Evolutionary conservation across 2,329 filamentous ascomycete genomes (phyloP).

Genomic region (Fragosphaeria purpurea): DNA sequence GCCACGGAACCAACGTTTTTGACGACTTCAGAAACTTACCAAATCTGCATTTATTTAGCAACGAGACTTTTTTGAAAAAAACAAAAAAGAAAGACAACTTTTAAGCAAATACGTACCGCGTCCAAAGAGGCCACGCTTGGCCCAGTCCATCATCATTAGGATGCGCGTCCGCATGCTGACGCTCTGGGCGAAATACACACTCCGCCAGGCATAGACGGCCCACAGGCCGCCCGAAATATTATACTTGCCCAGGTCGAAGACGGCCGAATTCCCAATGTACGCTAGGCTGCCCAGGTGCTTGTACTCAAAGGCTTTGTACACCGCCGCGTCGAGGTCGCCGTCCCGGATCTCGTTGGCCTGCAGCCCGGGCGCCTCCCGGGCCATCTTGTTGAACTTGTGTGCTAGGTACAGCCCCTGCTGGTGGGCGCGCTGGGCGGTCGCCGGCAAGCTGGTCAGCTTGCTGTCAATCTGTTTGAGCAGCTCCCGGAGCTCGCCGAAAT

Average conservation of each 20-base stretch:
- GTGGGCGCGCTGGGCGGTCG: conserved; percentile 90
- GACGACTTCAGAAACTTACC: background rate
- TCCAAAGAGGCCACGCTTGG: conserved; percentile 90
- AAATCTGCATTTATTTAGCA: conserved; percentile 1
- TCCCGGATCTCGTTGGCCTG: conserved; percentile 71
- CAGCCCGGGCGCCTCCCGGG: conserved; percentile 66
- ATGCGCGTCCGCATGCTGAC: conserved; percentile 85
- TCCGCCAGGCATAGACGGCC: conserved; percentile 93
- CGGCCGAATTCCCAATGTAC: conserved; percentile 91
- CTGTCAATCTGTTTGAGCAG: conserved; percentile 85
- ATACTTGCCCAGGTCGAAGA: conserved; percentile 81
- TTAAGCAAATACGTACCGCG: conserved; percentile 71
- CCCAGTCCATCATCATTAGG: conserved; percentile 95
- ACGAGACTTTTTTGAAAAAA: background rate
- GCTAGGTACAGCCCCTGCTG: conserved; percentile 92
- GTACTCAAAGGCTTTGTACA: conserved; percentile 94
- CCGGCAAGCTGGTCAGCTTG: conserved; percentile 88
- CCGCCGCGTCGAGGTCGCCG: conserved; percentile 81
- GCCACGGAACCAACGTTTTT: too few relatives aligned
- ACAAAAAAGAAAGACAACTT: background rate
- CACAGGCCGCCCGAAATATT: conserved; percentile 73
- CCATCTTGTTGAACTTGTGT: conserved; percentile 86
- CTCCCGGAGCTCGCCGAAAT: conserved; percentile 85
- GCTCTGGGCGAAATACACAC: conserved; percentile 94
- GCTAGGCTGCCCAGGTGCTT: conserved; percentile 83